These are phyloP conservation scores for Trametes coccinea DNA, from an alignment of 768 basidiomycete species.

Conservation along the genomic window DNA sequence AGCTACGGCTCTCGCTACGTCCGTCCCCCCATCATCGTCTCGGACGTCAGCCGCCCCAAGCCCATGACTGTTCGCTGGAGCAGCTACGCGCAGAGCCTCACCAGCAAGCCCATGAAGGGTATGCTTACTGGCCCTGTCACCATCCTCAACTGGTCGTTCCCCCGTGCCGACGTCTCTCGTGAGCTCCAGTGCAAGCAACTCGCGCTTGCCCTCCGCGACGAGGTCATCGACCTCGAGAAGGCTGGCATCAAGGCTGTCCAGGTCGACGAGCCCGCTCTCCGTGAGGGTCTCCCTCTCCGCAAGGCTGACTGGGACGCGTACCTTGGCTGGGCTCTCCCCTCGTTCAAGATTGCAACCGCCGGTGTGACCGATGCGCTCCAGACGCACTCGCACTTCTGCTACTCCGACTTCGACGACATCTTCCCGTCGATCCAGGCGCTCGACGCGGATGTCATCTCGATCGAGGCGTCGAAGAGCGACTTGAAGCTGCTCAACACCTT, in stretches of 20 bases:
- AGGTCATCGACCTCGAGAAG: slow-evolving; percentile 95
- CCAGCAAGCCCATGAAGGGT: slow-evolving; percentile 96
- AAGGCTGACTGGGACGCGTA: slow-evolving; percentile 95
- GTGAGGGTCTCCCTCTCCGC: slow-evolving; percentile 98
- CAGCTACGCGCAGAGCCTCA: slow-evolving; percentile 92
- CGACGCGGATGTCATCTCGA: slow-evolving; percentile 98
- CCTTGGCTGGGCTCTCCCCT: slow-evolving; percentile 98
- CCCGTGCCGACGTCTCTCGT: slow-evolving; percentile 94
- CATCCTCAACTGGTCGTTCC: slow-evolving; percentile 99
- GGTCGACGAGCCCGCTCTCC: slow-evolving; percentile 99
- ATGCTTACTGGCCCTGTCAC: slow-evolving; percentile 99
- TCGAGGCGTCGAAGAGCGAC: slow-evolving; percentile 98
- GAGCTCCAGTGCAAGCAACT: slow-evolving; percentile 98
- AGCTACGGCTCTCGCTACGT: slow-evolving; percentile 99
- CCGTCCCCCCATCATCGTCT: slow-evolving; percentile 97
- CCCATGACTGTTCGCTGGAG: slow-evolving; percentile 99
- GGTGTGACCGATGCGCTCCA: slow-evolving; percentile 93
- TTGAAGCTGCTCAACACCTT: slow-evolving; percentile 96
- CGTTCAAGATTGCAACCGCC: slow-evolving; percentile 96
- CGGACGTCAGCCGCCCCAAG: slow-evolving; percentile 89
- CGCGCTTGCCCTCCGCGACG: slow-evolving; percentile 96
- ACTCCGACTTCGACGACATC: slow-evolving; percentile 98
- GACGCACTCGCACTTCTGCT: slow-evolving; percentile 99
- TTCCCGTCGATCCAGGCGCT: slow-evolving; percentile 96
- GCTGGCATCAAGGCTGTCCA: slow-evolving; percentile 98